These are phyloP conservation scores for Colletotrichum orchidophilum DNA, from an alignment of 2,329 filamentous ascomycete species.

Conservation along the genomic window DNA sequence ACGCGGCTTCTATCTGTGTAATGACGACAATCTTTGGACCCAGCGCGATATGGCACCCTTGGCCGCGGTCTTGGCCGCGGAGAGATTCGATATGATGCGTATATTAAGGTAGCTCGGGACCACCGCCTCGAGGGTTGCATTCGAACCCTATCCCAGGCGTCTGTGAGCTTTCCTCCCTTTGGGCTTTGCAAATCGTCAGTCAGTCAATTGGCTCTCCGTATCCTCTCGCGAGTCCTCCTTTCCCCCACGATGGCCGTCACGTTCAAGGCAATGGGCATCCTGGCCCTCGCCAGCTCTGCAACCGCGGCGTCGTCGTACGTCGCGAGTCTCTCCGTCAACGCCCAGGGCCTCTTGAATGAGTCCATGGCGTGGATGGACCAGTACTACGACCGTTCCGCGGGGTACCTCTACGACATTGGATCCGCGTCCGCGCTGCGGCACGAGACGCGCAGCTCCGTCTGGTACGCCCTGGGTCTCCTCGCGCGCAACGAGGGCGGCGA, in stretches of 20 bases:
- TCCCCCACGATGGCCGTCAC: constrained; percentile 16
- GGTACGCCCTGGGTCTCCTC: constrained; percentile 68
- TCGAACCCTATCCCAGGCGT: background rate
- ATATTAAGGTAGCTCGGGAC: constrained; percentile 7
- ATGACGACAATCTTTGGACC: constrained; percentile 18
- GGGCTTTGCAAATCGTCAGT: background rate
- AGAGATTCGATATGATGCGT: background rate
- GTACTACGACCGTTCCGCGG: constrained; percentile 60
- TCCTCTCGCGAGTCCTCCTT: background rate
- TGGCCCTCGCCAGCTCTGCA: constrained; percentile 18
- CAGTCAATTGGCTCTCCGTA: background rate
- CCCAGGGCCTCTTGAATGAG: constrained; percentile 53
- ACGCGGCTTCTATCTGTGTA: constrained; percentile 4
- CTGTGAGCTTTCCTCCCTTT: background rate
- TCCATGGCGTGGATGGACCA: constrained; percentile 65
- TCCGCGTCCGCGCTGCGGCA: constrained; percentile 57
- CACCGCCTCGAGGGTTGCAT: background rate
- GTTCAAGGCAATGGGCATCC: constrained; percentile 16
- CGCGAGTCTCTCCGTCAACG: constrained; percentile 38
- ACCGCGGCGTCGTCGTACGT: constrained; percentile 31
- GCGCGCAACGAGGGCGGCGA: constrained; percentile 62
- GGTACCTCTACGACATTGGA: constrained; percentile 63
- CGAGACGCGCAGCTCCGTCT: constrained; percentile 65
- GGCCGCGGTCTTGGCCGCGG: constrained; percentile 12
- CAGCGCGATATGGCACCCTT: background rate